Percentiles rank a stretch among this genome's conserved stretches.
phyloP scores from a whole-genome alignment of 495 filamentous ascomycete genomes.

The Talaromyces stipitatus region DNA sequence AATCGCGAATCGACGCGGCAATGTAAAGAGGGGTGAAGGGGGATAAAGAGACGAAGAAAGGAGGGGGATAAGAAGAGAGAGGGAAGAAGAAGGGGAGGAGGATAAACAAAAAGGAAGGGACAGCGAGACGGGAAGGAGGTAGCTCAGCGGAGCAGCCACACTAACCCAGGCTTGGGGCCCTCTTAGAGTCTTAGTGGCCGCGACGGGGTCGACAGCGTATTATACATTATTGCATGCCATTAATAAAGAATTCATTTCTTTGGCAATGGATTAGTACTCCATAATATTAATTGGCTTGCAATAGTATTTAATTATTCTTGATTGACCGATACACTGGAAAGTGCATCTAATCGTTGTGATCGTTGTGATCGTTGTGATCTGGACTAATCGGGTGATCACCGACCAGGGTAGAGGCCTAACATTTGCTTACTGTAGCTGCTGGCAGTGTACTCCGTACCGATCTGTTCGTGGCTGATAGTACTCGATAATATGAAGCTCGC shows the following conservation, averaged over 20 bases:
- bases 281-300: too few relatives aligned
- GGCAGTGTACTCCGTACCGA: too few relatives aligned
- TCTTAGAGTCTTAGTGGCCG: not conserved
- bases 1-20: slow-evolving; percentile 14
- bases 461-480: too few relatives aligned
- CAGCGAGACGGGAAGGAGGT: slow-evolving; percentile 4
- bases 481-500: not conserved
- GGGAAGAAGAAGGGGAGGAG: slow-evolving; percentile 5
- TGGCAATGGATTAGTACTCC: too few relatives aligned
- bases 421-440: too few relatives aligned
- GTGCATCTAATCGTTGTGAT: not conserved
- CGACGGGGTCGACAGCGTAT: not conserved
- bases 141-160: not conserved
- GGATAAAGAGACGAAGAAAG: slow-evolving; percentile 7
- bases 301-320: too few relatives aligned
- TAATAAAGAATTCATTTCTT: too few relatives aligned
- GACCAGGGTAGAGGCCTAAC: too few relatives aligned
- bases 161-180: not conserved
- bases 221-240: not conserved
- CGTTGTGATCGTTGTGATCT: not conserved
- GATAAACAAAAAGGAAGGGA: slow-evolving; percentile 10
- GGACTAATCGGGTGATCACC: not conserved
- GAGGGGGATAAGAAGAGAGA: slow-evolving; percentile 5
- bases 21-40: slow-evolving; percentile 5
- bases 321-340: too few relatives aligned